These are phyloP conservation scores for Eucalyptus curtisii DNA, from an alignment of 345 rosid species.

Conservation along the genomic window DNA sequence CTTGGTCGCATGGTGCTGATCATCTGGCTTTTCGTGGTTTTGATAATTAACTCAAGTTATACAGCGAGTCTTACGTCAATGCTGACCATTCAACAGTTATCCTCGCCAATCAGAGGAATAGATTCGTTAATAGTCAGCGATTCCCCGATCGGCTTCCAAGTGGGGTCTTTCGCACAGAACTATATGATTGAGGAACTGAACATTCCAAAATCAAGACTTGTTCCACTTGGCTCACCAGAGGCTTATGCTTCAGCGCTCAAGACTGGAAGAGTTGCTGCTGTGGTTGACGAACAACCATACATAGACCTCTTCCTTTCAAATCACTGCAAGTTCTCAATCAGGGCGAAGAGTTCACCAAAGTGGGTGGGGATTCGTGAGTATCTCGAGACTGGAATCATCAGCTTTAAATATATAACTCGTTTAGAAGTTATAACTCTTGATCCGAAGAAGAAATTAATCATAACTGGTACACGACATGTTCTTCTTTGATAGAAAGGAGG, in stretches of 20 bases:
- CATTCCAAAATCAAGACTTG: slow-evolving; percentile 65
- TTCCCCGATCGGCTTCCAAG: slow-evolving; percentile 54
- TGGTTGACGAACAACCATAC: slow-evolving; percentile 74
- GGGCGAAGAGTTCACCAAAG: slow-evolving; percentile 82
- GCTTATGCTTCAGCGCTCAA: slow-evolving; percentile 61
- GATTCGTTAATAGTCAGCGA: slow-evolving; percentile 51
- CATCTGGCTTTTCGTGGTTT: slow-evolving; percentile 83
- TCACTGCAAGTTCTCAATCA: slow-evolving; percentile 53
- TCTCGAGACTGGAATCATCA: neutral
- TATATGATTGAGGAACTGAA: slow-evolving; percentile 65
- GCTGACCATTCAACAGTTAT: slow-evolving; percentile 77
- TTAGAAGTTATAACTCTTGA: neutral
- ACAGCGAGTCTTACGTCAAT: slow-evolving; percentile 96
- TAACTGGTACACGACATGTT: neutral
- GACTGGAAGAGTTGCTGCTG: slow-evolving; percentile 69
- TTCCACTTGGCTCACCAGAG: slow-evolving; percentile 71
- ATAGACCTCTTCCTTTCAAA: slow-evolving; percentile 67
- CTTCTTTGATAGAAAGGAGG: neutral
- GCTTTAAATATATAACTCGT: neutral
- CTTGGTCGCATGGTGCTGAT: slow-evolving; percentile 75
- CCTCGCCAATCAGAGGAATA: slow-evolving; percentile 80
- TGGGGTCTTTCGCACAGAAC: slow-evolving; percentile 73
- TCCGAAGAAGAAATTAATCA: neutral
- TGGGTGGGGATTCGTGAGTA: slow-evolving; percentile 96
- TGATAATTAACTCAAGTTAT: slow-evolving; percentile 87